A percentile compares a stretch with the other conserved stretches of the same genome.
These are phyloP conservation scores for Dictyostelium purpureum DNA, from an alignment of 78 protist genomes.

Conservation along the genomic window DNA sequence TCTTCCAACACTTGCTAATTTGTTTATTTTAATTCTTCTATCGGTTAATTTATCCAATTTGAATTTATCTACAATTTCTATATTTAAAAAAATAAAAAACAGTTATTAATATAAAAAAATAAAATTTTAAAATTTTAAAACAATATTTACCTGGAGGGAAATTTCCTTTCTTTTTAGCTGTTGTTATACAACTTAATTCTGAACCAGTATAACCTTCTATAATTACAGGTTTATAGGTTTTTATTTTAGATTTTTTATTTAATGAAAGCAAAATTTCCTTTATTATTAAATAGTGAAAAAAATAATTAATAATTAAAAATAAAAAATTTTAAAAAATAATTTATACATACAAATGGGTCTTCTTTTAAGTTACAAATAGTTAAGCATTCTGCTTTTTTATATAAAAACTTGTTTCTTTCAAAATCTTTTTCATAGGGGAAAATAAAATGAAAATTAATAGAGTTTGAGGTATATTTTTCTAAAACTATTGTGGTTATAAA, in stretches of 20 bases:
- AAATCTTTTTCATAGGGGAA: background rate
- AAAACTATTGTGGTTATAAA: slow-evolving; percentile 8
- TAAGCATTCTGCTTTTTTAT: slow-evolving; percentile 9
- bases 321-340: background rate
- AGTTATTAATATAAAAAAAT: background rate
- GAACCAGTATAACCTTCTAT: background rate
- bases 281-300: background rate
- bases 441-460: background rate
- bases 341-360: background rate
- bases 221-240: background rate
- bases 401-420: background rate
- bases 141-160: background rate
- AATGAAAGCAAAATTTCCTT: background rate
- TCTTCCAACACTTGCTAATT: background rate
- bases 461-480: background rate
- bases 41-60: background rate
- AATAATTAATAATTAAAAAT: background rate
- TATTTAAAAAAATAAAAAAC: background rate
- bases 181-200: background rate
- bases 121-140: background rate
- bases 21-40: background rate
- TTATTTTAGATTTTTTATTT: background rate
- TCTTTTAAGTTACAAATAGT: slow-evolving; percentile 19
- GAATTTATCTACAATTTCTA: background rate
- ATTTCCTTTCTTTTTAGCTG: background rate